Evolutionary conservation across 163 green algal species (phyloP).

Genomic region (Chloromonas sp.): DNA sequence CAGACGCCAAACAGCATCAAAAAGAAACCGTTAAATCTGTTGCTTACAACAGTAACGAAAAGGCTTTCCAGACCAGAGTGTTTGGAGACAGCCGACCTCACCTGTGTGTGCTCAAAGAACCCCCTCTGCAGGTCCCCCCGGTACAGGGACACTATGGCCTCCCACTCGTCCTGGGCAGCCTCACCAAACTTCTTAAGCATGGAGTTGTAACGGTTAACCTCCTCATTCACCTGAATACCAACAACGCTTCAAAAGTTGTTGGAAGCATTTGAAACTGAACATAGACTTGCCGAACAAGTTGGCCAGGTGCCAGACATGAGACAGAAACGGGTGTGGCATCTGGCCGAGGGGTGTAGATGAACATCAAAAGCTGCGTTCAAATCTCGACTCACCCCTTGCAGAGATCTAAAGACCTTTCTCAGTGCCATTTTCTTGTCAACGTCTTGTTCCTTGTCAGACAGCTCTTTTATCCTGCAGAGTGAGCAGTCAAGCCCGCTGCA

Average conservation of each 20-base stretch:
- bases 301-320: too few species aligned
- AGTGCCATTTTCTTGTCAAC: conserved; percentile 53
- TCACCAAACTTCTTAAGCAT: conserved; percentile 40
- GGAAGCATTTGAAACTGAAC: background rate
- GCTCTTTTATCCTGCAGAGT: conserved; percentile 37
- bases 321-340: too few species aligned
- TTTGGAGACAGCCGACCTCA: background rate
- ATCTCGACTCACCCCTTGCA: conserved; percentile 33
- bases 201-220: conserved; percentile 49
- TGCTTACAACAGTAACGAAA: too few species aligned
- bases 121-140: conserved; percentile 45
- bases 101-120: conserved; percentile 57
- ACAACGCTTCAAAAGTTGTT: background rate
- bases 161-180: conserved; percentile 48
- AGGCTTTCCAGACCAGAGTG: too few species aligned
- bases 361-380: too few species aligned
- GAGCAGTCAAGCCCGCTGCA: background rate
- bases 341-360: too few species aligned
- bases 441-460: conserved; percentile 39
- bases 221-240: conserved; percentile 22
- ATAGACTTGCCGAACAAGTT: background rate
- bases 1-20: too few species aligned
- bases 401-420: conserved; percentile 40
- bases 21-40: too few species aligned
- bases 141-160: conserved; percentile 44